Conservation (phyloP, 2,329 filamentous ascomycete genomes). For the Alternaria gansuensis region DNA sequence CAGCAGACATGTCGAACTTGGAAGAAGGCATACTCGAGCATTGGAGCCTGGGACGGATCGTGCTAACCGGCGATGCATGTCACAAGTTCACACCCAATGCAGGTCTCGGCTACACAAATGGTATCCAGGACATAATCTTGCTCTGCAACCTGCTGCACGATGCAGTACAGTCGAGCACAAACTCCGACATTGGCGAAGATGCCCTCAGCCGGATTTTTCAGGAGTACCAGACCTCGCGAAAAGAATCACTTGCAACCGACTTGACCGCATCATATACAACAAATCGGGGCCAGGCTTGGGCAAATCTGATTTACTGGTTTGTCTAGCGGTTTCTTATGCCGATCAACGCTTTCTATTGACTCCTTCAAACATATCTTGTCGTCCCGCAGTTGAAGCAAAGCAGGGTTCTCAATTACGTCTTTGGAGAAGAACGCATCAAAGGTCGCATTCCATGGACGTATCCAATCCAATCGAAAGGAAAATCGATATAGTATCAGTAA, state of each 20-base stretch:
- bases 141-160: conserved; percentile 6
- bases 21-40: conserved; percentile 10
- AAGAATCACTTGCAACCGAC: neutral
- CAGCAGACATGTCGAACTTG: conserved; percentile 5
- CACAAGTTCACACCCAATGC: conserved; percentile 14
- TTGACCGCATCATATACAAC: neutral
- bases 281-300: conserved; percentile 1
- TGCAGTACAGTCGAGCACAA: neutral
- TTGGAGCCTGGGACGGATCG: conserved; percentile 4
- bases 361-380: neutral
- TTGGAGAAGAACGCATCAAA: conserved; percentile 5
- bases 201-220: neutral
- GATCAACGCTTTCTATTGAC: neutral
- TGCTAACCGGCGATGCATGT: conserved; percentile 8
- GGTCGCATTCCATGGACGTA: conserved; percentile 6
- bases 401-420: conserved; percentile 5
- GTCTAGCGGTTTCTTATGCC: neutral
- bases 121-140: conserved; percentile 3
- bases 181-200: neutral
- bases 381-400: conserved; percentile 1
- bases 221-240: neutral
- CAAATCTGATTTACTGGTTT: conserved; percentile 3
- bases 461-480: neutral
- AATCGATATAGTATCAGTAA: neutral
- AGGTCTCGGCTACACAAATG: conserved; percentile 1